Evolutionary conservation across 1,139 yeast species (phyloP), one percentile per base, ranked within the genome.

Genomic region (Saccharomyces hybrid): DNA sequence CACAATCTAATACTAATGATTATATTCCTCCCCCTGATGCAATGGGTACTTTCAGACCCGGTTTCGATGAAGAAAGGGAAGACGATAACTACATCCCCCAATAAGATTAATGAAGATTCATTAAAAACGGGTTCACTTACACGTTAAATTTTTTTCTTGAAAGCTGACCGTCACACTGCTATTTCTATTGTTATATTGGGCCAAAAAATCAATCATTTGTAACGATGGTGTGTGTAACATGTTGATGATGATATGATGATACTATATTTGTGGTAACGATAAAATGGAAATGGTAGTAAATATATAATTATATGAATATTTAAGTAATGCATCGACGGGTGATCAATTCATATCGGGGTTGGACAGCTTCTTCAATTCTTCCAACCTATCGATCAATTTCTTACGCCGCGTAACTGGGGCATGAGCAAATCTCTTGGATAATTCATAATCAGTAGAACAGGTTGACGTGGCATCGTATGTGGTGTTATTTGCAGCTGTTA

Each of bases 351-450:
- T 34, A 31, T 49, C 32, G 42, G 44, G 44, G 47, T 44, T 44
- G 13, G 60, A 57, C 28, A 59, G 55, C 38, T 64, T 63, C 54
- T 68, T 70, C 55, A 70, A 55, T 54, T 70, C 72, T 51, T 63
- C 68, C 34, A 73, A 60, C 55, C 76, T 65, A 56, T 74, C 77
- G 50, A 73, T 73, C 53, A 74, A 60, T 64, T 74, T 73, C 52
- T 74, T 70, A 46, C 73, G 63, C 57, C 70, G 66, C 11, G 70
- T 66, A 46, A 67, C 54, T 1, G 70, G 69, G 3, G 60, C 62
- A 28, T 61, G 59, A 8, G 58, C 59, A 50, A 63, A 64, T 51
- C 65, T 55, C 51, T 56, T 58, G 26, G 63, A 65, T 46, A 64
- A 56, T 46, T 62, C 63, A 3, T 61, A 58, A 49, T 62, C 67